Base-by-base conservation (phyloP, 2,329 filamentous ascomycete species). In the Aureobasidium uvarum region DNA sequence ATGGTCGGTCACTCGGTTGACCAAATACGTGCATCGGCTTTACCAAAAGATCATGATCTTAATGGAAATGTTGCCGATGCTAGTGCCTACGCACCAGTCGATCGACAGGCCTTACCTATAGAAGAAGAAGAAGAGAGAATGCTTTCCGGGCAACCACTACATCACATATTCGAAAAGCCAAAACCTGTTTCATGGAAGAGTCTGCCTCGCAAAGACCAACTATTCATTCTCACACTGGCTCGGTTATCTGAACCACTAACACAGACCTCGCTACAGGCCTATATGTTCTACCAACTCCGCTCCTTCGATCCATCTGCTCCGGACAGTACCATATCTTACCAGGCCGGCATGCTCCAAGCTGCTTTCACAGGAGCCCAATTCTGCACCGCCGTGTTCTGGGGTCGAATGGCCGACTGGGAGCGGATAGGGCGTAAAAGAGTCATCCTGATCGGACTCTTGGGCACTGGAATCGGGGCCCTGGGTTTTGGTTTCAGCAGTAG, bases 271-370 rank as follows among this genome's bases (percentile, higher is more conserved):
- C 76, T 92, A 10, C 84, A 89, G 76, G 85, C 89, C 1, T 96
- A 96, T 76, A 87, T 96, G 81, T 96, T 91, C 77, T 96, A 94
- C 76, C 91, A 95, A 75, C 84, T 96, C n/a, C 87, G 86, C 70
- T 94, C 88, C 66, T 94, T 96, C 71, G 67, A 69, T 7, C 81
- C 81, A 2, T 81, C 77, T 25, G 75, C 83, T 23, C 78, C 83
- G 2, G 83, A 87, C 63, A 82, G 82, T 1, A 86, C 84, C 1
- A 92, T 96, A 69, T 86, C 92, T 0, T 82, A 84, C 23, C 91
- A 95, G 74, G 89, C 90, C 1, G 92, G 92, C 45, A 78, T 96
- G 2, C 80, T 96, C 28, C 86, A 90, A 55, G 91, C 89, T 14
- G 87, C 87, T 45, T 96, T 96, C 73, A 93, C 90, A 0, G 89